Conservation (phyloP, 495 filamentous ascomycete species). For the Viridothelium virens region DNA sequence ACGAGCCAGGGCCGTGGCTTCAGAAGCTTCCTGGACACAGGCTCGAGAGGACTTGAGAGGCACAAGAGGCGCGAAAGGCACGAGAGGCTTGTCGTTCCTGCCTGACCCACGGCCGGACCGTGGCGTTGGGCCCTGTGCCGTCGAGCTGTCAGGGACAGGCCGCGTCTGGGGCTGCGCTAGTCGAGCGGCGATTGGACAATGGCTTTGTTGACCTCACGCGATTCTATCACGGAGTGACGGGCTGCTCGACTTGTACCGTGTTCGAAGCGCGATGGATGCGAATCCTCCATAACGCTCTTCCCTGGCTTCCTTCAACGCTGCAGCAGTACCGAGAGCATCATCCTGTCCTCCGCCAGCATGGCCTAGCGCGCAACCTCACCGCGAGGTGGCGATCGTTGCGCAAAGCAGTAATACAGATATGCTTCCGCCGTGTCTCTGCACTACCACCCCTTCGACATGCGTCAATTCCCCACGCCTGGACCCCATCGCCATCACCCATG, state of each 20-base stretch:
- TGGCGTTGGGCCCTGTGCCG: background rate
- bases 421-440: constrained; percentile 5
- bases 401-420: background rate
- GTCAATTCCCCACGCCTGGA: background rate
- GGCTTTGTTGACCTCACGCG: constrained; percentile 1
- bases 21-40: background rate
- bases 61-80: too few relatives aligned
- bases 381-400: background rate
- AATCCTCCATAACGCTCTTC: constrained; percentile 7
- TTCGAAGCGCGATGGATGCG: background rate
- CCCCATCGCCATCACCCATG: background rate
- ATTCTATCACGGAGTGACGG: background rate
- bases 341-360: background rate
- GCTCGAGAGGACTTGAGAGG: too few relatives aligned
- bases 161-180: background rate
- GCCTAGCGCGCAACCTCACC: background rate
- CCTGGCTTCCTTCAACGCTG: background rate
- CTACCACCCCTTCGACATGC: constrained; percentile 11
- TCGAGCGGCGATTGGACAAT: background rate
- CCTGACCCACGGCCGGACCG: constrained; percentile 7
- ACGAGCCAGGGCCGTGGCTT: constrained; percentile 9
- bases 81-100: background rate
- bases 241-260: background rate
- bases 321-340: background rate
- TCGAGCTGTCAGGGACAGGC: background rate